Conservation (phyloP, 2,329 filamentous ascomycete species). For the Alternaria dauci region DNA sequence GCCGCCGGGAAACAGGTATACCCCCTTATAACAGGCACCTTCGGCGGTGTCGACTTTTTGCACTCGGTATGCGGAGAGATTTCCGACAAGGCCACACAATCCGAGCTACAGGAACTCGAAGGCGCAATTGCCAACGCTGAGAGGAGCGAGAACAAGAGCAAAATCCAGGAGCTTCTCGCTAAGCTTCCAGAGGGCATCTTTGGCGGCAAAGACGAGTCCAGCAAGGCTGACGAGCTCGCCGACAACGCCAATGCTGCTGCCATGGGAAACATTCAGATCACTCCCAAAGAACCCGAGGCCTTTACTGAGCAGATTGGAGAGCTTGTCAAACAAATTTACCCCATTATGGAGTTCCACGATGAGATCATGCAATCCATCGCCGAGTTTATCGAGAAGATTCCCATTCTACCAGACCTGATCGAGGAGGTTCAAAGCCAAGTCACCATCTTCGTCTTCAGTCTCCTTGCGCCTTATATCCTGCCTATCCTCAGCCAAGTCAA, state of each 20-base stretch:
- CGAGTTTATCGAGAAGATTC: slow-evolving; percentile 82
- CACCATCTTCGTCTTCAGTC: slow-evolving; percentile 88
- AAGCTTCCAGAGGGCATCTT: slow-evolving; percentile 84
- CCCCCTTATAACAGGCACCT: slow-evolving; percentile 88
- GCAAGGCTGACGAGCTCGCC: slow-evolving; percentile 82
- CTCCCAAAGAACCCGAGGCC: slow-evolving; percentile 81
- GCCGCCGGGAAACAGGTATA: slow-evolving; percentile 74
- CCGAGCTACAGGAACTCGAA: slow-evolving; percentile 87
- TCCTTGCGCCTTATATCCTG: slow-evolving; percentile 86
- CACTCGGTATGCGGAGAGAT: slow-evolving; percentile 84
- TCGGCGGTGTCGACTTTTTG: slow-evolving; percentile 92
- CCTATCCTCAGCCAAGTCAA: slow-evolving; percentile 89
- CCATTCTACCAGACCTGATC: slow-evolving; percentile 82
- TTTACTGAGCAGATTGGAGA: slow-evolving; percentile 80
- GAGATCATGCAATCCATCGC: slow-evolving; percentile 82
- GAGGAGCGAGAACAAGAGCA: slow-evolving; percentile 72
- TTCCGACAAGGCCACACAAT: slow-evolving; percentile 88
- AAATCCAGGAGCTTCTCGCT: slow-evolving; percentile 80
- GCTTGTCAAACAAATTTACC: slow-evolving; percentile 81
- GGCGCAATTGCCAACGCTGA: slow-evolving; percentile 73
- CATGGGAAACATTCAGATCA: slow-evolving; percentile 76
- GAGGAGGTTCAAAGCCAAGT: slow-evolving; percentile 89
- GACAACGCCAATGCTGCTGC: slow-evolving; percentile 76
- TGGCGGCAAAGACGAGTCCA: slow-evolving; percentile 75
- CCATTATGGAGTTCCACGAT: slow-evolving; percentile 90